Conservation (phyloP, 2,329 filamentous ascomycete genomes). For the Sordariomycetes sp. region DNA sequence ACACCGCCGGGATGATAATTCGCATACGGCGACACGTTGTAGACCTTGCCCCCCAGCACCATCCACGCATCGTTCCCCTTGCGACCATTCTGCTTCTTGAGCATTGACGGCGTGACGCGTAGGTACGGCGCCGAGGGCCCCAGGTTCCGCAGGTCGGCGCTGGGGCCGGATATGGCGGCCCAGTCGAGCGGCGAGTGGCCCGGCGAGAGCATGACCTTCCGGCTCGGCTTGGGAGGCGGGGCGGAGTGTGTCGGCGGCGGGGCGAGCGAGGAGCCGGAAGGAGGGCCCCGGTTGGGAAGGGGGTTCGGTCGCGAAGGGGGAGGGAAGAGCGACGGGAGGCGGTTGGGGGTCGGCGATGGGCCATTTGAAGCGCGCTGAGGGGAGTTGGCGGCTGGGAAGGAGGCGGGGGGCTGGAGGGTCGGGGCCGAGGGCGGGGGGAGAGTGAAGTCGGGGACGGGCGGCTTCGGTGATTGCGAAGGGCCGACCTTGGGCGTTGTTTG, state of each 20-base stretch:
- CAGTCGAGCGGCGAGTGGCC: slow-evolving; percentile 94
- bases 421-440: slow-evolving; percentile 10
- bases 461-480: slow-evolving; percentile 13
- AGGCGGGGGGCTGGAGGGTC: slow-evolving; percentile 11
- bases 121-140: slow-evolving; percentile 39
- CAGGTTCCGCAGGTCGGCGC: slow-evolving; percentile 54
- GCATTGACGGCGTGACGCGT: slow-evolving; percentile 69
- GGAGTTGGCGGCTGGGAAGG: slow-evolving; percentile 38
- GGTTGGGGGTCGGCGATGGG: slow-evolving; percentile 25
- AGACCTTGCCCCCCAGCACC: slow-evolving; percentile 77
- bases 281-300: slow-evolving; percentile 24
- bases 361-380: slow-evolving; percentile 28
- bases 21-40: slow-evolving; percentile 83
- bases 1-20: slow-evolving; percentile 84
- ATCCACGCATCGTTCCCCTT: slow-evolving; percentile 86
- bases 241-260: slow-evolving; percentile 40
- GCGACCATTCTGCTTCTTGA: slow-evolving; percentile 68
- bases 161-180: slow-evolving; percentile 61
- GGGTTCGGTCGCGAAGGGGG: slow-evolving; percentile 37
- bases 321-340: slow-evolving; percentile 16
- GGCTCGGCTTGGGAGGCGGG: slow-evolving; percentile 40
- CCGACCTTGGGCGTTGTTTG: slow-evolving; percentile 39
- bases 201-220: slow-evolving; percentile 71
- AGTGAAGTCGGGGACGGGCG: slow-evolving; percentile 16
- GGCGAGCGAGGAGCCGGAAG: slow-evolving; percentile 27